Percentiles rank a stretch among this genome's conserved stretches.
These are phyloP conservation scores for Aspergillus diversus DNA, from an alignment of 495 filamentous ascomycete genomes.

Conservation along the genomic window DNA sequence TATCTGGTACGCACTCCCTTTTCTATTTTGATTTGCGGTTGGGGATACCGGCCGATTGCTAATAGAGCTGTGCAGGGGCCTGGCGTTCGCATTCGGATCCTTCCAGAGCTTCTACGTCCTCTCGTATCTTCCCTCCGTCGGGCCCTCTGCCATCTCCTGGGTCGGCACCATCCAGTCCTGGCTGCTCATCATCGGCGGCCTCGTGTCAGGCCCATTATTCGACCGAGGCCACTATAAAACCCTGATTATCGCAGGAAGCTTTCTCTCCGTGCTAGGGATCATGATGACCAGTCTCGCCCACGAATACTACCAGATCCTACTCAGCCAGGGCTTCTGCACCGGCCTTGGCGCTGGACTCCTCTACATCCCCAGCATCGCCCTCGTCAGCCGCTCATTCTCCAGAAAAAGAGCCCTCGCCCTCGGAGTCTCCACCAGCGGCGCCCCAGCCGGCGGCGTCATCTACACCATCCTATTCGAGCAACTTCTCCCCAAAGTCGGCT, in stretches of 20 bases:
- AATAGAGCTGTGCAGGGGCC: constrained; percentile 27
- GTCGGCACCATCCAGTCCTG: constrained; percentile 48
- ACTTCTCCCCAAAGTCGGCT: constrained; percentile 47
- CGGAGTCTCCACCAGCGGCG: constrained; percentile 47
- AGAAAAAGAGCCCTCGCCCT: constrained; percentile 42
- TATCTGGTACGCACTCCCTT: constrained; percentile 27
- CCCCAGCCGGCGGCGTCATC: constrained; percentile 52
- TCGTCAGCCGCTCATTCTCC: constrained; percentile 46
- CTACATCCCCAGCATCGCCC: constrained; percentile 45
- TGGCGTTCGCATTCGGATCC: constrained; percentile 45
- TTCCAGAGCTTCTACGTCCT: constrained; percentile 50
- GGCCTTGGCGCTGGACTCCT: constrained; percentile 41
- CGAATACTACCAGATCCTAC: constrained; percentile 38
- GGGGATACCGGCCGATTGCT: background rate
- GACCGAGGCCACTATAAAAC: constrained; percentile 44
- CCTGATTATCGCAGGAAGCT: constrained; percentile 31
- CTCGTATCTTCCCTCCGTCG: constrained; percentile 26
- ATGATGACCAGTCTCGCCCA: constrained; percentile 45
- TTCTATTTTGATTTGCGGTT: background rate
- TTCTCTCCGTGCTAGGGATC: constrained; percentile 41
- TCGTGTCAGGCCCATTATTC: constrained; percentile 47
- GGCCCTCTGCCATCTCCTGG: constrained; percentile 46
- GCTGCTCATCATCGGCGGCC: constrained; percentile 42
- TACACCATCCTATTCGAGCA: constrained; percentile 56
- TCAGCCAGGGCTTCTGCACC: constrained; percentile 40